These are phyloP conservation scores for Primulina huaijiensis DNA, from an alignment of 257 asterid species.

Conservation along the genomic window DNA sequence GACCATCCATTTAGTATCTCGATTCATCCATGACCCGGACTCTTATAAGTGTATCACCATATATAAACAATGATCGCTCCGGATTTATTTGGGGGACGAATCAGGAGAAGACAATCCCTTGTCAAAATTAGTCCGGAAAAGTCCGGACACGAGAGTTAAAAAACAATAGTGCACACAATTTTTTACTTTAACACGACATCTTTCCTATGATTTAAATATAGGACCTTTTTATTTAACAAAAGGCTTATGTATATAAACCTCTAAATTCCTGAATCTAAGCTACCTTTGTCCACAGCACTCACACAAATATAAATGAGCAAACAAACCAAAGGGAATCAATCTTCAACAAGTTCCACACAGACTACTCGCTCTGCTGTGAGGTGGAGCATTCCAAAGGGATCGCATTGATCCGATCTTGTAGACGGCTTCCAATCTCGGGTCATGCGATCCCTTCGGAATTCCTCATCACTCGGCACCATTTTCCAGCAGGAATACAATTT, in stretches of 20 bases:
- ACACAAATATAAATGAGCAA: not conserved
- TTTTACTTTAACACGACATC: not conserved
- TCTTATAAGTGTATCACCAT: no score
- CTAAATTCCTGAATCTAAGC: not conserved
- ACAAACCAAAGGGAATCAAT: not conserved
- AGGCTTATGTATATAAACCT: not conserved
- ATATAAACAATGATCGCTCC: no score
- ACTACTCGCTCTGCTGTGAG: not conserved
- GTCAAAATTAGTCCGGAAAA: no score
- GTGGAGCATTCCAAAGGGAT: constrained; percentile 1
- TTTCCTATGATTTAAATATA: not conserved
- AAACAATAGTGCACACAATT: no score
- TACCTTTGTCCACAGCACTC: not conserved
- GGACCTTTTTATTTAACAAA: not conserved
- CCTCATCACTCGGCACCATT: not conserved
- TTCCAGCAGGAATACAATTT: not conserved
- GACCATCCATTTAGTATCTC: no score
- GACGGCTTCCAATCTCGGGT: not conserved
- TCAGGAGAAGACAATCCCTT: no score
- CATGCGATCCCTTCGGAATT: constrained; percentile 1
- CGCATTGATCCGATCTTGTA: not conserved
- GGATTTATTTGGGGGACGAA: no score
- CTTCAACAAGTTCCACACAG: not conserved
- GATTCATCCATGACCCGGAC: no score
- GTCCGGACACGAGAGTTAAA: no score